Conservation (phyloP, 768 basidiomycete genomes). For the Floccularia luteovirens region DNA sequence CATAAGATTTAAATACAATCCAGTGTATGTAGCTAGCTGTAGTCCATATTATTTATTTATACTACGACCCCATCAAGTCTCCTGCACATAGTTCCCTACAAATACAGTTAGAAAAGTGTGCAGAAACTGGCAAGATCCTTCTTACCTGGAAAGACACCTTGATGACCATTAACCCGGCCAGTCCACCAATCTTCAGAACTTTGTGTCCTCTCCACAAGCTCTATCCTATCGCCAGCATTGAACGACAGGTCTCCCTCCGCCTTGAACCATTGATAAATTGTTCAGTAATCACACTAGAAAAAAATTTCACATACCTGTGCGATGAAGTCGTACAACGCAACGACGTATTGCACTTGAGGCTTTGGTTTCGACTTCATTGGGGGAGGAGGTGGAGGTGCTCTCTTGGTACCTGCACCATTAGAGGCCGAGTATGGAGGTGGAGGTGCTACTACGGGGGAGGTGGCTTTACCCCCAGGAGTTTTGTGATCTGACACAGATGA, state of each 20-base stretch:
- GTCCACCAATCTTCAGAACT: constrained; percentile 98
- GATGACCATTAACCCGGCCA: constrained; percentile 69
- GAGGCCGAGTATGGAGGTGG: constrained; percentile 41
- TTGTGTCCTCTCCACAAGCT: constrained; percentile 75
- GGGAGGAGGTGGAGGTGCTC: constrained; percentile 88
- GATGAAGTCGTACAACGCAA: constrained; percentile 90
- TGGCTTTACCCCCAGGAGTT: constrained; percentile 31
- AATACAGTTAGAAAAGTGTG: not conserved
- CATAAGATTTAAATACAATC: too few relatives aligned
- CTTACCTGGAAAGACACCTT: constrained; percentile 87
- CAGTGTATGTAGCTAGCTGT: too few relatives aligned
- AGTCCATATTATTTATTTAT: constrained; percentile 9
- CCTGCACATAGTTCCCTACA: constrained; percentile 65
- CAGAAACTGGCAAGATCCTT: not conserved
- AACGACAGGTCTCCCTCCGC: constrained; percentile 93
- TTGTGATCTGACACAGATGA: constrained; percentile 22
- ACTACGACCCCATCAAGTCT: constrained; percentile 19
- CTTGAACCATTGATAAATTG: constrained; percentile 21
- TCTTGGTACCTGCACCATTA: constrained; percentile 45
- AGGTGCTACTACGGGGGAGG: constrained; percentile 29
- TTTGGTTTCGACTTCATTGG: constrained; percentile 87
- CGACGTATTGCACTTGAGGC: constrained; percentile 65
- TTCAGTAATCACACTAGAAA: not conserved
- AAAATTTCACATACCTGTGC: constrained; percentile 56
- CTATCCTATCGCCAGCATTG: constrained; percentile 83